phyloP scores from a whole-genome alignment of 345 rosid genomes.

The Acer campestre region DNA sequence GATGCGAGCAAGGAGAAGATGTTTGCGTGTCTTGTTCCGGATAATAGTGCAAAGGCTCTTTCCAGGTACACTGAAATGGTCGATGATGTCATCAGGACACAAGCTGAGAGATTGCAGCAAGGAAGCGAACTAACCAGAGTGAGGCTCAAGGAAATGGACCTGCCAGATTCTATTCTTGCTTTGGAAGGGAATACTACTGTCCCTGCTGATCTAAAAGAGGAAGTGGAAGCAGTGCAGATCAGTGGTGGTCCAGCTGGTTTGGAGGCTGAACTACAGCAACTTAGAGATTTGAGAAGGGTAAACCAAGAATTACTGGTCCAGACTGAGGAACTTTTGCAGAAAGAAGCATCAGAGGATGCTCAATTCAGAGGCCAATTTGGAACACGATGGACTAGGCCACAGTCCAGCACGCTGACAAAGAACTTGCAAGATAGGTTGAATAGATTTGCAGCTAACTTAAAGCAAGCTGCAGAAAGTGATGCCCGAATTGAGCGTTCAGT shows the following conservation, averaged over 20 bases:
- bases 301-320: constrained; percentile 90
- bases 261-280: constrained; percentile 92
- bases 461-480: constrained; percentile 99
- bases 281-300: constrained; percentile 86
- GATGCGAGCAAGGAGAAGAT: constrained; percentile 98
- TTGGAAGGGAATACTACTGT: constrained; percentile 77
- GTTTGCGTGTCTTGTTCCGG: constrained; percentile 94
- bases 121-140: constrained; percentile 94
- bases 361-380: constrained; percentile 98
- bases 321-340: constrained; percentile 95
- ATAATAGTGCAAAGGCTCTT: constrained; percentile 95
- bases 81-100: constrained; percentile 86
- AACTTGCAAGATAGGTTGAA: constrained; percentile 92
- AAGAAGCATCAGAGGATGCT: constrained; percentile 91
- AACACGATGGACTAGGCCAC: constrained; percentile 99
- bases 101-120: constrained; percentile 96
- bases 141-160: constrained; percentile 97
- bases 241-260: constrained; percentile 94
- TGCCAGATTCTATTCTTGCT: constrained; percentile 95
- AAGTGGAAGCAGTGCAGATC: constrained; percentile 94
- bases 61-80: constrained; percentile 99
- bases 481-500: constrained; percentile 89
- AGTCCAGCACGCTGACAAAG: constrained; percentile 93
- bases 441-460: constrained; percentile 91
- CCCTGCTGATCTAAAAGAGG: constrained; percentile 81